Evolutionary conservation across 495 filamentous ascomycete species (phyloP).

Genomic region (Neurospora sp.): DNA sequence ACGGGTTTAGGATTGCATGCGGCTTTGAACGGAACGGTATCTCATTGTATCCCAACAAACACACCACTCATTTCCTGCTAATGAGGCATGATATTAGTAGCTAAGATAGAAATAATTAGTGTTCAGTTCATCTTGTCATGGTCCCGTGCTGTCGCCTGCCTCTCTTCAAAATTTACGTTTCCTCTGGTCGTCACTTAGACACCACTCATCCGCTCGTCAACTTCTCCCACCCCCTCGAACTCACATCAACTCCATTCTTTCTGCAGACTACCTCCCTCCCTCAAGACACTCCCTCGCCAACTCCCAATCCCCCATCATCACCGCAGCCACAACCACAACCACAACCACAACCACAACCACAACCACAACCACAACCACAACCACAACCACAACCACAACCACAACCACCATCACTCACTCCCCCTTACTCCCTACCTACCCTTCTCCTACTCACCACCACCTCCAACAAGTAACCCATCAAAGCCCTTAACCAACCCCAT

Average conservation of each 20-base stretch:
- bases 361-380: too few species aligned
- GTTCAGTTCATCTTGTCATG: background rate
- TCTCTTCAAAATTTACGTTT: background rate
- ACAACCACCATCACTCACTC: background rate
- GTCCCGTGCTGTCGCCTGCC: background rate
- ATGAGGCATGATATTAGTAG: background rate
- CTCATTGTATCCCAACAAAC: background rate
- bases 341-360: too few species aligned
- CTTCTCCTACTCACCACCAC: background rate
- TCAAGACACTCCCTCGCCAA: background rate
- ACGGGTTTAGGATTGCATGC: background rate
- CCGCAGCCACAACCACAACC: background rate
- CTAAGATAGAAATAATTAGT: background rate
- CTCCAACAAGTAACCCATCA: background rate
- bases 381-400: background rate
- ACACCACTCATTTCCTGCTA: background rate
- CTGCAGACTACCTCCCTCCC: background rate
- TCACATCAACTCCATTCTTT: background rate
- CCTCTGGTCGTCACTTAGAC: background rate
- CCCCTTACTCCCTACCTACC: background rate
- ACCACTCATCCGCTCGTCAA: background rate
- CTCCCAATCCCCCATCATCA: background rate
- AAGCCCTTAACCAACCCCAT: constrained; percentile 32
- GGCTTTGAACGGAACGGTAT: background rate
- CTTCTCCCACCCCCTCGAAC: background rate